Conservation (phyloP, 805 yeast genomes). For the Candida quercuum region DNA sequence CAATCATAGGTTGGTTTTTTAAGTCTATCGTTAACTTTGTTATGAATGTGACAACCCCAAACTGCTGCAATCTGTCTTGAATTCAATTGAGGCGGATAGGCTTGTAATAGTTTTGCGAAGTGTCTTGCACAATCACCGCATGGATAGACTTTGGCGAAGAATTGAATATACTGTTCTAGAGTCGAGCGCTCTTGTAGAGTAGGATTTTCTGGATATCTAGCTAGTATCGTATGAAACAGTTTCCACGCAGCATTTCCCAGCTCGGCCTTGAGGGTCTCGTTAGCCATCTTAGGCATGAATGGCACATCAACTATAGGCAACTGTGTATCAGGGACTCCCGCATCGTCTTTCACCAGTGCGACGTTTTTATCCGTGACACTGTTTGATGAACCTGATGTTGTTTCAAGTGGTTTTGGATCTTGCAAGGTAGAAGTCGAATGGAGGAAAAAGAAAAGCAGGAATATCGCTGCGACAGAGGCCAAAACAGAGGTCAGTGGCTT, state of each 20-base stretch:
- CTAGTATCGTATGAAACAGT: slow-evolving; percentile 83
- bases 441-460: slow-evolving; percentile 13
- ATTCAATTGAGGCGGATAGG: slow-evolving; percentile 81
- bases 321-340: not conserved
- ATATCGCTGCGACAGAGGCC: slow-evolving; percentile 9
- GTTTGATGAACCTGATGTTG: slow-evolving; percentile 1
- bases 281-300: slow-evolving; percentile 91
- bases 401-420: slow-evolving; percentile 23
- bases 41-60: slow-evolving; percentile 96
- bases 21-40: slow-evolving; percentile 72
- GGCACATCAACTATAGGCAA: slow-evolving; percentile 8
- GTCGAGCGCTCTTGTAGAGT: slow-evolving; percentile 55
- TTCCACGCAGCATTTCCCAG: slow-evolving; percentile 91
- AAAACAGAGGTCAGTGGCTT: slow-evolving; percentile 1
- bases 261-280: slow-evolving; percentile 75
- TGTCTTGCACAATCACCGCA: slow-evolving; percentile 97
- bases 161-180: slow-evolving; percentile 53
- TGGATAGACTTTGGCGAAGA: slow-evolving; percentile 91
- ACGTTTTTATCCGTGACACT: not conserved
- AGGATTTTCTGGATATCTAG: slow-evolving; percentile 88
- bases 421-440: slow-evolving; percentile 12
- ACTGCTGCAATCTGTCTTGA: slow-evolving; percentile 77
- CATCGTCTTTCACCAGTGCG: not conserved
- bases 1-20: slow-evolving; percentile 78
- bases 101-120: slow-evolving; percentile 60